Evolutionary conservation across 495 filamentous ascomycete species (phyloP).

Genomic region (Lasiosphaeria miniovina): DNA sequence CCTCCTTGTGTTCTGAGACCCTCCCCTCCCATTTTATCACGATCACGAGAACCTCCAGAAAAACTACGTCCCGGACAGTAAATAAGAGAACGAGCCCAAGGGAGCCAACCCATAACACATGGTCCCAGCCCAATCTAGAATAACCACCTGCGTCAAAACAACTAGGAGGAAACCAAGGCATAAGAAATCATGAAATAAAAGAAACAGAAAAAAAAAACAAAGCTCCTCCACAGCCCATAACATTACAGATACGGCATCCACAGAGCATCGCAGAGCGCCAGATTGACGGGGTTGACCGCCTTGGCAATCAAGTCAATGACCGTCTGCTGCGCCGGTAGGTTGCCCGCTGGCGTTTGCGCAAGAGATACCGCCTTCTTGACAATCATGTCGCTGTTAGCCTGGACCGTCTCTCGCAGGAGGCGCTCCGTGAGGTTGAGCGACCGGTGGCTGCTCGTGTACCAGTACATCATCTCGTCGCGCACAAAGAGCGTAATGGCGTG

Average conservation of each 20-base stretch:
- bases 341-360: conserved; percentile 59
- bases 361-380: conserved; percentile 84
- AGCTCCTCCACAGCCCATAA: background rate
- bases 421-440: conserved; percentile 54
- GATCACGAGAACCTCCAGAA: no score
- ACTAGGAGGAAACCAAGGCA: no score
- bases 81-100: no score
- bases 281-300: conserved; percentile 80
- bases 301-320: conserved; percentile 85
- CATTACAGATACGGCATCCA: conserved; percentile 94
- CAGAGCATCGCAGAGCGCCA: conserved; percentile 81
- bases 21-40: no score
- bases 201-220: background rate
- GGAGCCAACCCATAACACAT: no score
- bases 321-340: conserved; percentile 91
- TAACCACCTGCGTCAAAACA: no score
- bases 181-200: background rate
- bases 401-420: conserved; percentile 80
- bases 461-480: conserved; percentile 96
- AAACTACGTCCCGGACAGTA: no score
- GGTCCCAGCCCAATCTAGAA: no score
- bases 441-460: conserved; percentile 83
- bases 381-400: conserved; percentile 82
- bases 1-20: no score
- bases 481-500: conserved; percentile 92